Evolutionary conservation across 1,284 basidiomycete genomes (phyloP).

Genomic region (Puccinia hordei): DNA sequence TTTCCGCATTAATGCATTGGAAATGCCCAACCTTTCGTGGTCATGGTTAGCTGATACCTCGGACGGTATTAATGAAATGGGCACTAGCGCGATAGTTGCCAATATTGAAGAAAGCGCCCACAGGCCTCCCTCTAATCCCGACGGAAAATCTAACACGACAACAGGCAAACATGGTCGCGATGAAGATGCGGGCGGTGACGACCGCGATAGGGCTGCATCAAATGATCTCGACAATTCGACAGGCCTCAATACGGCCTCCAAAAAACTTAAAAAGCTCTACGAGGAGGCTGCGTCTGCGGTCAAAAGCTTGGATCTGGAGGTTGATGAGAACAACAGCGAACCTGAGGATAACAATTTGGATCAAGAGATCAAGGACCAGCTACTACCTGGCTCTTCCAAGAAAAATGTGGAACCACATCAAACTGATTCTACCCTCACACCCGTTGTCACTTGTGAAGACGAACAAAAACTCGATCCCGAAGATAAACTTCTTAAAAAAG

Average conservation of each 20-base stretch:
- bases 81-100: not conserved
- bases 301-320: conserved; percentile 15
- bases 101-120: not conserved
- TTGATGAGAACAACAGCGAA: conserved; percentile 40
- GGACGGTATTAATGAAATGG: not conserved
- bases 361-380: conserved; percentile 34
- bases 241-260: not conserved
- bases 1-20: conserved; percentile 88
- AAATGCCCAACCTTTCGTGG: conserved; percentile 65
- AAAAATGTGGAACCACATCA: not conserved
- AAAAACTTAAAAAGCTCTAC: conserved; percentile 30
- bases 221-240: not conserved
- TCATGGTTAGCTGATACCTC: conserved; percentile 57
- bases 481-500: no score
- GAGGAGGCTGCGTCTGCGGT: conserved; percentile 33
- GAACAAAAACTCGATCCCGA: not conserved
- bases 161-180: conserved; percentile 30
- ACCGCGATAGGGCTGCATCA: not conserved
- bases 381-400: not conserved
- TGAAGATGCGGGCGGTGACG: not conserved
- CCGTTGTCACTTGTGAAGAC: not conserved
- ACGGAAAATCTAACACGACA: not conserved
- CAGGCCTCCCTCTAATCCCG: not conserved
- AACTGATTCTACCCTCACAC: not conserved
- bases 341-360: conserved; percentile 12